Evolutionary conservation across 208 protist species (phyloP).

Genomic region (Novymonas esmeraldas): DNA sequence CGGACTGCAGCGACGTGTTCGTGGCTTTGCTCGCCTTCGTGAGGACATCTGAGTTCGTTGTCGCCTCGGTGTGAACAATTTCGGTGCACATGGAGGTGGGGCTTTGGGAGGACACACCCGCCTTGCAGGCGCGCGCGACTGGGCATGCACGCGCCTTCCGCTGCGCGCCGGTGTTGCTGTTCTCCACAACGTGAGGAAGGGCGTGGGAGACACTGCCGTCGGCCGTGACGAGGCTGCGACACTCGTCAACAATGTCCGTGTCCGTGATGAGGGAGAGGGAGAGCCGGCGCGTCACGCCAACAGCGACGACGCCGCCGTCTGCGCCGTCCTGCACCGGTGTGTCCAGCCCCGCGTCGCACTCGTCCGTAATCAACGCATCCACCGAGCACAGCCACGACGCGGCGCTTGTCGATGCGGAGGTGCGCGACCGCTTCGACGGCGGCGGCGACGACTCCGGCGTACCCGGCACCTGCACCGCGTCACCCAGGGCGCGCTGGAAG

Average conservation of each 20-base stretch:
- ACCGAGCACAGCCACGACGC: not conserved
- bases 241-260: constrained; percentile 29
- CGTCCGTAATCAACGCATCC: not conserved
- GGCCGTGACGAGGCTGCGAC: not conserved
- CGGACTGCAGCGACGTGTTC: constrained; percentile 1
- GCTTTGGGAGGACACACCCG: not conserved
- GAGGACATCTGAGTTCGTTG: not conserved
- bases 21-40: constrained; percentile 1
- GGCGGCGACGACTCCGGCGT: not conserved
- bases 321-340: not conserved
- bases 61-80: not conserved
- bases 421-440: constrained; percentile 6
- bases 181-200: not conserved
- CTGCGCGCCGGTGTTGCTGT: not conserved
- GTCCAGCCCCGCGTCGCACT: not conserved
- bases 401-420: not conserved
- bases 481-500: not conserved
- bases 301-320: not conserved
- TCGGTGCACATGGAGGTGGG: not conserved
- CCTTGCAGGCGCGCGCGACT: not conserved
- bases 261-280: constrained; percentile 16
- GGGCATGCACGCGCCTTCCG: not conserved
- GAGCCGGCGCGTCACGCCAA: not conserved
- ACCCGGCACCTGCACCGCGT: not conserved
- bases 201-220: constrained; percentile 3